Evolutionary conservation across 208 protist genomes (phyloP), one percentile per base, ranked within the genome.

Genomic region (Crithidia fasciculata): DNA sequence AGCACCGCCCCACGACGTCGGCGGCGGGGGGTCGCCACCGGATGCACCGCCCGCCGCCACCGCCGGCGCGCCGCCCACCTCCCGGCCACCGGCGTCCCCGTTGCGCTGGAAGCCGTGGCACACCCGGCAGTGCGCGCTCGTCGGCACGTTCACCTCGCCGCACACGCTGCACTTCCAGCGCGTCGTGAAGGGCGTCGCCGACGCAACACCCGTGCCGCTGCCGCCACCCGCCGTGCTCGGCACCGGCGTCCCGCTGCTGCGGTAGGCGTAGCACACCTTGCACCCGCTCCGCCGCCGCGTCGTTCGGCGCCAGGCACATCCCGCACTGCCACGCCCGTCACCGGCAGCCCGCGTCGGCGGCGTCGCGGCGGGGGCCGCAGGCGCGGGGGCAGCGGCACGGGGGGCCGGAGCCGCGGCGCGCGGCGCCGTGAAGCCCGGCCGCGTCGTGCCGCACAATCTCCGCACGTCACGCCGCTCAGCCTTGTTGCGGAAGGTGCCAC

Each of bases 401-500:
- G 28, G 28, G 36, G 45, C 13, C 8, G 69, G 43, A 15, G 65
- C 15, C 43, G n/a, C n/a, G 69, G 8, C 2, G 60, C 19, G n/a
- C n/a, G 63, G 74, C 7, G 47, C 56, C 13, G 64, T 54, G 71
- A 83, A 88, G n/a, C 87, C 87, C 10, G 87, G 82, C 18, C 89
- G 78, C 5, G 64, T 61, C 16, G 81, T 58, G 8, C 81, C 81
- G 65, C 91, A 95, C 88, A 95, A n/a, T 93, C 44, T 84, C n/a
- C 86, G 66, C 91, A 95, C 57, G 43, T 66, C 12, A 74, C 78
- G 36, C 60, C 56, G 39, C 44, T 57, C 16, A 95, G 71, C 55
- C n/a, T 79, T 70, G 76, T 91, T 95, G 47, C 91, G 88, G 65
- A 84, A 95, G 7, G 91, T 95, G 75, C 91, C n/a, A 95, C 55